Percentiles rank a stretch among this genome's conserved stretches.
Conservation (phyloP, 305 asterid genomes). For the Fraxinus dipetala region DNA sequence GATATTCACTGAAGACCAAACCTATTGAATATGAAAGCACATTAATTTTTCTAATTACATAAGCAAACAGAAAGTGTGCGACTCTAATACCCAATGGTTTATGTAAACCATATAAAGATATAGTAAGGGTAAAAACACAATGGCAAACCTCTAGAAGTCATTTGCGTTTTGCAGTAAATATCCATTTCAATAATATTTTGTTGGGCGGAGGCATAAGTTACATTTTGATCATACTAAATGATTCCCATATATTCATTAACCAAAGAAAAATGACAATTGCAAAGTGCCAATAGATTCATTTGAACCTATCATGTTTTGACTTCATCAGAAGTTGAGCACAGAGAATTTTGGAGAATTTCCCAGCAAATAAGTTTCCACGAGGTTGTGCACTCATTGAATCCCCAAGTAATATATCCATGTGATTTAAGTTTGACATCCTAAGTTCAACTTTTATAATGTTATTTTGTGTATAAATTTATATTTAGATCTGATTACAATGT, state of each 20-base stretch:
- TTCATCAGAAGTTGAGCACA: not conserved
- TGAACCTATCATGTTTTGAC: not conserved
- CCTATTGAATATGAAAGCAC: conserved; percentile 45
- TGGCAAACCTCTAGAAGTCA: not conserved
- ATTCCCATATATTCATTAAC: not conserved
- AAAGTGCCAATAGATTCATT: not conserved
- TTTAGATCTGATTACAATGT: conserved; percentile 3
- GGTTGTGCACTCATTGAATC: conserved; percentile 2
- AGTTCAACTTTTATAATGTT: conserved; percentile 7
- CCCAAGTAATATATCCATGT: not conserved
- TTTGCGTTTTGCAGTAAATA: not conserved
- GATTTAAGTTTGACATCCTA: not conserved
- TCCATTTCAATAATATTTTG: not conserved
- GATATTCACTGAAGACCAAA: conserved; percentile 86
- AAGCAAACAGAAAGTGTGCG: not conserved
- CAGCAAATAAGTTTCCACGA: conserved; percentile 6
- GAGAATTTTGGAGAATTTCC: not conserved
- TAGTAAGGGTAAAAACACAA: not conserved
- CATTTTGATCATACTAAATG: not conserved
- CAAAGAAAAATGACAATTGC: not conserved
- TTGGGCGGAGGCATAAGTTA: not conserved
- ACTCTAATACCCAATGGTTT: not conserved
- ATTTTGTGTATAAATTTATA: not conserved
- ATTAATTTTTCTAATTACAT: conserved; percentile 5
- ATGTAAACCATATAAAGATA: conserved; percentile 11